Conservation (phyloP, 345 rosid species). For the Physaria fendleri region DNA sequence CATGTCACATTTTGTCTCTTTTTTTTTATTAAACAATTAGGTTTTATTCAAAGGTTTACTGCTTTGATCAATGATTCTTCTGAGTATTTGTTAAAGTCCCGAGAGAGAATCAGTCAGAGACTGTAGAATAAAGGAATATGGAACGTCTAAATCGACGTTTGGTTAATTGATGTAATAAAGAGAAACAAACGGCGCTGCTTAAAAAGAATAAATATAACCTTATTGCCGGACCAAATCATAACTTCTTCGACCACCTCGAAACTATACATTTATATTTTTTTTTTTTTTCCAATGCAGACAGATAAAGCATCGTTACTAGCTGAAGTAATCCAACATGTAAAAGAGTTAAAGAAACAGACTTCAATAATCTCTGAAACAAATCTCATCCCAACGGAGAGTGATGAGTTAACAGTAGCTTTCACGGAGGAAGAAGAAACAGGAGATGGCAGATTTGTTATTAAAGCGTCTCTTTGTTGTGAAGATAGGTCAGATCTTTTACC, state of each 20-base stretch:
- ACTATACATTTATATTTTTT: background rate
- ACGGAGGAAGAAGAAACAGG: slow-evolving; percentile 40
- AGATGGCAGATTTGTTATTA: slow-evolving; percentile 77
- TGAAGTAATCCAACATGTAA: slow-evolving; percentile 96
- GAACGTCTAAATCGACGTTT: slow-evolving; percentile 59
- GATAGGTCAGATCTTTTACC: slow-evolving; percentile 87
- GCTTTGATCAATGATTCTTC: slow-evolving; percentile 18
- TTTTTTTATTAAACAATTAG: slow-evolving; percentile 9
- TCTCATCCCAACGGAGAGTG: slow-evolving; percentile 73
- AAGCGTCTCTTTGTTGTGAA: slow-evolving; percentile 90
- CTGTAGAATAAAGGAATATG: slow-evolving; percentile 32
- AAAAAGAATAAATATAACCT: slow-evolving; percentile 48
- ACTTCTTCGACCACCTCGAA: slow-evolving; percentile 27
- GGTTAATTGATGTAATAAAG: slow-evolving; percentile 56
- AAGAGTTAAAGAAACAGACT: slow-evolving; percentile 80
- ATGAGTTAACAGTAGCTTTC: slow-evolving; percentile 79
- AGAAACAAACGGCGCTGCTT: slow-evolving; percentile 58
- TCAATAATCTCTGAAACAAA: slow-evolving; percentile 74
- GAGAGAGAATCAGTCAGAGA: slow-evolving; percentile 31
- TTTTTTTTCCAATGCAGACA: slow-evolving; percentile 38
- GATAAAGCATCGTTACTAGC: slow-evolving; percentile 97
- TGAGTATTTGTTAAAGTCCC: slow-evolving; percentile 31
- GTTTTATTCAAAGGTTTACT: slow-evolving; percentile 22
- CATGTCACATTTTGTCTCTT: slow-evolving; percentile 27
- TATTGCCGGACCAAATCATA: slow-evolving; percentile 44